Percentiles rank a stretch among this genome's conserved stretches.
These are phyloP conservation scores for Pseudoperonospora humuli DNA, from an alignment of 352 stramenopile genomes.

Conservation along the genomic window DNA sequence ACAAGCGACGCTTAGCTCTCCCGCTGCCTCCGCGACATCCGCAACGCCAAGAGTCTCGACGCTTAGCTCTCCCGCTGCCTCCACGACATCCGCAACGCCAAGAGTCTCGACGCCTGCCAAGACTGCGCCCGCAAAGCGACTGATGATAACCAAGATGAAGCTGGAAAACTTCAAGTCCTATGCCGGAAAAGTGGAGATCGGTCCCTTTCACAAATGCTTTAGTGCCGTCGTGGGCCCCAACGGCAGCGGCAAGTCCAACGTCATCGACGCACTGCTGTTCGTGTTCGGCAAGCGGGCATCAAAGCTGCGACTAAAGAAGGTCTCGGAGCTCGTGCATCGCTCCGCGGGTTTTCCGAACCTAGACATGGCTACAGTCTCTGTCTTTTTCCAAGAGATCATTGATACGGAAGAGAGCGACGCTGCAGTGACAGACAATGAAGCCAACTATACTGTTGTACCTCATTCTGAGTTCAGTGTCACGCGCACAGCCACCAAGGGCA, in stretches of 20 bases:
- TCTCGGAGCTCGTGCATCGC: constrained; percentile 98
- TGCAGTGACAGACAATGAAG: constrained; percentile 43
- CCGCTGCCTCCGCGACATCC: not conserved
- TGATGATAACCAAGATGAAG: constrained; percentile 97
- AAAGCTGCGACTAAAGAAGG: constrained; percentile 91
- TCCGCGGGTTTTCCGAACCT: constrained; percentile 87
- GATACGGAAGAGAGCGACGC: constrained; percentile 31
- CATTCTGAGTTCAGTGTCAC: constrained; percentile 90
- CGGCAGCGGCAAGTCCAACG: constrained; percentile 99
- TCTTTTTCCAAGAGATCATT: constrained; percentile 98
- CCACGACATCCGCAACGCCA: constrained; percentile 1
- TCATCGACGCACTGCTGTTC: constrained; percentile 99
- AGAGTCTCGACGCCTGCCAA: constrained; percentile 14
- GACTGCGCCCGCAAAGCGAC: constrained; percentile 39
- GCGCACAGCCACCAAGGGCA: constrained; percentile 90
- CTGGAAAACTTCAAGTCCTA: constrained; percentile 99
- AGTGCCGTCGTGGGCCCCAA: constrained; percentile 98
- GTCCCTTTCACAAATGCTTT: constrained; percentile 99
- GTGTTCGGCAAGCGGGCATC: constrained; percentile 99
- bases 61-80: not conserved
- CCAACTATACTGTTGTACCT: constrained; percentile 91
- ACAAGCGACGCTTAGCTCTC: not conserved
- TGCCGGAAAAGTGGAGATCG: constrained; percentile 93
- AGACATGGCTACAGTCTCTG: constrained; percentile 92
- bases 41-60: not conserved